These are phyloP conservation scores for Camillea tinctor DNA, from an alignment of 2,329 filamentous ascomycete genomes.

Conservation along the genomic window DNA sequence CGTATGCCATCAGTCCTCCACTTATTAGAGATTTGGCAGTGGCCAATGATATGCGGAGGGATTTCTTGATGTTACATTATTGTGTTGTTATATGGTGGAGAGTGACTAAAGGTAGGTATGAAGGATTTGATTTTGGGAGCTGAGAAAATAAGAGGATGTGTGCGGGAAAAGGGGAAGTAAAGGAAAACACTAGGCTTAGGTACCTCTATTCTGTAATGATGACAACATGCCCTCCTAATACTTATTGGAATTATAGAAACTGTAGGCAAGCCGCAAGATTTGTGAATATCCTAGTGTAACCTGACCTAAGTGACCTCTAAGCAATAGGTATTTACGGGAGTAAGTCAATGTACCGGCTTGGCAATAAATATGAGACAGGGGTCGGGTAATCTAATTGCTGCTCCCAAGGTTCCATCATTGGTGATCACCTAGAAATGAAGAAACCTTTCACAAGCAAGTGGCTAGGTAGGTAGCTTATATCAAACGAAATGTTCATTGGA, in stretches of 20 bases:
- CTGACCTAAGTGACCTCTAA: background rate
- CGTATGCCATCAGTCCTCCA: slow-evolving; percentile 2
- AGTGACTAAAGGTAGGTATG: background rate
- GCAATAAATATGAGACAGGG: background rate
- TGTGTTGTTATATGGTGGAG: background rate
- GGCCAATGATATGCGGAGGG: background rate
- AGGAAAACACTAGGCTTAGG: background rate
- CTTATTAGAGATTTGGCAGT: background rate
- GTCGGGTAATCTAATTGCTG: background rate
- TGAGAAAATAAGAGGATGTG: background rate
- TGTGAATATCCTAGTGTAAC: background rate
- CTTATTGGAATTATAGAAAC: background rate
- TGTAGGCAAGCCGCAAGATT: background rate
- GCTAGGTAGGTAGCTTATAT: too few relatives aligned
- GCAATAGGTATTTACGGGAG: too few relatives aligned
- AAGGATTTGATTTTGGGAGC: background rate
- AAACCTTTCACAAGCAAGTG: background rate
- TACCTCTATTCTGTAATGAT: background rate
- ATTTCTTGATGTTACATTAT: background rate
- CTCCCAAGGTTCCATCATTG: background rate
- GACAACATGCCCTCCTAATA: background rate
- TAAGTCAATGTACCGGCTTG: background rate
- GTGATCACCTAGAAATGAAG: background rate
- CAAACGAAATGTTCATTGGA: too few relatives aligned
- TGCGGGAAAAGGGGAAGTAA: background rate